Conservation (phyloP, 805 yeast species). For the Candida tallmaniae region DNA sequence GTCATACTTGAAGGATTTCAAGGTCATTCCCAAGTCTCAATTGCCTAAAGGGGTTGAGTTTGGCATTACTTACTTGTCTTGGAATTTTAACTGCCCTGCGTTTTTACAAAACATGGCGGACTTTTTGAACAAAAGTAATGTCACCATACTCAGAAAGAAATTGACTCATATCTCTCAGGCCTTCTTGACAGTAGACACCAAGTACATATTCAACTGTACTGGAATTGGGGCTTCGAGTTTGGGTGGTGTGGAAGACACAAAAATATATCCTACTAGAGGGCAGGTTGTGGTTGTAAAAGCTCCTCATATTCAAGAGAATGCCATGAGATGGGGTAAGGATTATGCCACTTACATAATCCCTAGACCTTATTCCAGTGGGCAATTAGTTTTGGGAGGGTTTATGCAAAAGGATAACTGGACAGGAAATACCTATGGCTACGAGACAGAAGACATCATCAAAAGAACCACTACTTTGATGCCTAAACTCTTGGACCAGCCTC, state of each 20-base stretch:
- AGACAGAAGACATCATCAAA: conserved; percentile 56
- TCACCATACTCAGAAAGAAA: conserved; percentile 43
- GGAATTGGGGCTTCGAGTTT: conserved; percentile 65
- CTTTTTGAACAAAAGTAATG: conserved; percentile 46
- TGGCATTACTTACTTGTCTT: conserved; percentile 56
- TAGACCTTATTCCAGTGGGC: conserved; percentile 61
- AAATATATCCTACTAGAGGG: conserved; percentile 71
- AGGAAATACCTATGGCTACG: conserved; percentile 54
- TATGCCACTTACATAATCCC: conserved; percentile 64
- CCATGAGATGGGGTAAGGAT: conserved; percentile 54
- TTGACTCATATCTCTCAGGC: conserved; percentile 58
- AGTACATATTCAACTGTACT: conserved; percentile 67
- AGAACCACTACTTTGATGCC: conserved; percentile 55
- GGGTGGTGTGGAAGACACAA: conserved; percentile 60
- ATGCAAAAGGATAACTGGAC: conserved; percentile 59
- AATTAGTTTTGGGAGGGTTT: conserved; percentile 73
- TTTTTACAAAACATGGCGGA: conserved; percentile 46
- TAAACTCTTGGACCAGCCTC: conserved; percentile 11
- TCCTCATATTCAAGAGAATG: conserved; percentile 60
- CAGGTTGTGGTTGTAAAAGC: conserved; percentile 73
- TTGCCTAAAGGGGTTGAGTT: conserved; percentile 50
- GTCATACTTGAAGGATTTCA: conserved; percentile 40
- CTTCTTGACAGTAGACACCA: conserved; percentile 26
- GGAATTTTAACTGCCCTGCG: conserved; percentile 71
- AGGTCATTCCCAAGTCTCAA: conserved; percentile 13